A percentile compares a stretch with the other conserved stretches of the same genome.
Conservation (phyloP, 768 basidiomycete species). For the Boletus reticulatus region DNA sequence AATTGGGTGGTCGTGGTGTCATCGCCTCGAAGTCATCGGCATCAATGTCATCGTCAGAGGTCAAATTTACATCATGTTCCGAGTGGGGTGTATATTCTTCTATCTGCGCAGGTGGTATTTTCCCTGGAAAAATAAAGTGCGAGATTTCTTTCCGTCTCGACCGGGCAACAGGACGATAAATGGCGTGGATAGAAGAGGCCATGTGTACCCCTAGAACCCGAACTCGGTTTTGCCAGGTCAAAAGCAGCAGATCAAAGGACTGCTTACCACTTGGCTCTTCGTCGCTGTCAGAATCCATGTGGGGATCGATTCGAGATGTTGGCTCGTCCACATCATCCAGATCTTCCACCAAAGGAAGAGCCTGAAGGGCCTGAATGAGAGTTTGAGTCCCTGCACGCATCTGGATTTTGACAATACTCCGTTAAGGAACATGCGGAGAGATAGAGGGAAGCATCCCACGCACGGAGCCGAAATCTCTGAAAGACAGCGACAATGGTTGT, state of each 20-base stretch:
- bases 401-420: slow-evolving; percentile 36
- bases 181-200: slow-evolving; percentile 86
- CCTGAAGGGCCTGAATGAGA: slow-evolving; percentile 84
- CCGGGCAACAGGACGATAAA: slow-evolving; percentile 77
- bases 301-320: slow-evolving; percentile 38
- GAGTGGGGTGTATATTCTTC: slow-evolving; percentile 32
- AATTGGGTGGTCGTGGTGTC: slow-evolving; percentile 41
- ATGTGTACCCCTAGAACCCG: slow-evolving; percentile 42
- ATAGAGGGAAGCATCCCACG: slow-evolving; percentile 25
- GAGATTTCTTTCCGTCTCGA: slow-evolving; percentile 44
- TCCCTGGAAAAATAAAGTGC: slow-evolving; percentile 13
- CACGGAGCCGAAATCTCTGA: slow-evolving; percentile 72
- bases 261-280: slow-evolving; percentile 48
- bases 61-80: slow-evolving; percentile 32
- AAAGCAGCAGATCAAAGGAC: slow-evolving; percentile 9
- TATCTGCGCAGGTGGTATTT: slow-evolving; percentile 7
- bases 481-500: slow-evolving; percentile 49
- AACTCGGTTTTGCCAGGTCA: neutral
- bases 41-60: slow-evolving; percentile 53
- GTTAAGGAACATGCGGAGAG: neutral
- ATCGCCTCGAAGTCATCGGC: slow-evolving; percentile 56
- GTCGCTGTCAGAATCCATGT: slow-evolving; percentile 57
- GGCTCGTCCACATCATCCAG: slow-evolving; percentile 69
- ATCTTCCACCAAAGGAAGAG: slow-evolving; percentile 73
- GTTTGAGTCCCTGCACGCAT: slow-evolving; percentile 88